Percentiles rank a stretch among this genome's conserved stretches.
Conservation (phyloP, 2,329 filamentous ascomycete genomes). For the Lecanicillium sp. region DNA sequence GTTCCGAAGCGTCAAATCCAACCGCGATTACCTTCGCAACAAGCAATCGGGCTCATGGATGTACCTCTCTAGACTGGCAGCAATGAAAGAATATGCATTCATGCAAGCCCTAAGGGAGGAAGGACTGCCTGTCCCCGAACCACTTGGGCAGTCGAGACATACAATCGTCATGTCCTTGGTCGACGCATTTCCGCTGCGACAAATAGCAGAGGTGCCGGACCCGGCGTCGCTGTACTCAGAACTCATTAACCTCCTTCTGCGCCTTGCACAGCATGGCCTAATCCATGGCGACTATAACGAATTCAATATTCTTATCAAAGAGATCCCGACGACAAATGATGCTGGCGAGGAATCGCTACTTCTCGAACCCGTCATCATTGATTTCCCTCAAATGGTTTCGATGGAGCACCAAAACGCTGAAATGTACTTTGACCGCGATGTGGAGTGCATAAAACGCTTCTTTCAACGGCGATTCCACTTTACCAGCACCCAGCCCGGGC, state of each 20-base stretch:
- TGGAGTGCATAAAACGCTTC: slow-evolving; percentile 90
- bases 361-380: slow-evolving; percentile 79
- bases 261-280: slow-evolving; percentile 74
- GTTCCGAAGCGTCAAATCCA: slow-evolving; percentile 92
- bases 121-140: slow-evolving; percentile 83
- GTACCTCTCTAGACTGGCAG: slow-evolving; percentile 90
- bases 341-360: slow-evolving; percentile 34
- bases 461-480: slow-evolving; percentile 89
- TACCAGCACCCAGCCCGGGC: slow-evolving; percentile 70
- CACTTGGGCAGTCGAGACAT: slow-evolving; percentile 82
- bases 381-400: slow-evolving; percentile 97
- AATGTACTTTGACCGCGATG: slow-evolving; percentile 96
- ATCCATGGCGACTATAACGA: slow-evolving; percentile 99
- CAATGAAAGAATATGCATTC: slow-evolving; percentile 90
- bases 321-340: slow-evolving; percentile 42
- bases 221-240: slow-evolving; percentile 86
- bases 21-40: slow-evolving; percentile 89
- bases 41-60: slow-evolving; percentile 82
- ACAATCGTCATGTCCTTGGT: slow-evolving; percentile 94
- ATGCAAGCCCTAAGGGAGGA: slow-evolving; percentile 80
- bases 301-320: slow-evolving; percentile 94
- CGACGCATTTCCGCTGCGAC: slow-evolving; percentile 84
- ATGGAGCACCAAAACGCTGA: slow-evolving; percentile 90
- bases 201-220: slow-evolving; percentile 76
- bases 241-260: slow-evolving; percentile 77